phyloP scores from a whole-genome alignment of 352 stramenopile genomes.

The Phytophthora macrochlamydospora region DNA sequence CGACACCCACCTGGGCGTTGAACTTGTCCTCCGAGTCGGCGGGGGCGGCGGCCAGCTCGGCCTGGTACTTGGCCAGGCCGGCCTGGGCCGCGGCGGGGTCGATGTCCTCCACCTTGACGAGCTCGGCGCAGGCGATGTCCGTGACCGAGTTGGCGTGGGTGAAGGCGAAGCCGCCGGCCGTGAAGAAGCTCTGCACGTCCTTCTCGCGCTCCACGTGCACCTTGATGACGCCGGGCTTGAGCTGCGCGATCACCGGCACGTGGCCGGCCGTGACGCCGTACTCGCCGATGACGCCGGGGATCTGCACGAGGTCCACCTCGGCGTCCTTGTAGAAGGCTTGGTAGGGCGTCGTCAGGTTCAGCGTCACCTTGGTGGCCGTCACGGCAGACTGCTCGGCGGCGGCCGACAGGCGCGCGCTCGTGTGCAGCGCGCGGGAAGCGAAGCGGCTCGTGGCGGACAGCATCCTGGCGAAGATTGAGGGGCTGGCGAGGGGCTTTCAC shows the following conservation, averaged over 20 bases:
- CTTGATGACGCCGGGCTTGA: slow-evolving; percentile 96
- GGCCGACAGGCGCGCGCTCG: slow-evolving; percentile 56
- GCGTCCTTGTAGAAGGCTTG: slow-evolving; percentile 83
- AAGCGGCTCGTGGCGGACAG: slow-evolving; percentile 56
- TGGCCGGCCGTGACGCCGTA: slow-evolving; percentile 98
- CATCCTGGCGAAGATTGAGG: slow-evolving; percentile 33
- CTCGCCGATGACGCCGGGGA: slow-evolving; percentile 95
- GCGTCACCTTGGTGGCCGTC: slow-evolving; percentile 80
- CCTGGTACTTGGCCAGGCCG: slow-evolving; percentile 93
- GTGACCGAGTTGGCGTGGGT: slow-evolving; percentile 96
- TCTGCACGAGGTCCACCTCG: slow-evolving; percentile 92
- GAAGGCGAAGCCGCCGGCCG: slow-evolving; percentile 96
- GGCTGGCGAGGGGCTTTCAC: slow-evolving; percentile 21
- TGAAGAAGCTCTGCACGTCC: slow-evolving; percentile 97
- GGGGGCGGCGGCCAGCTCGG: slow-evolving; percentile 73
- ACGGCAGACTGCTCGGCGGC: slow-evolving; percentile 51
- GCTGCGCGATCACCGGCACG: slow-evolving; percentile 96
- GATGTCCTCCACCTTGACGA: slow-evolving; percentile 97
- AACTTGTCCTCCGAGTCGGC: slow-evolving; percentile 91
- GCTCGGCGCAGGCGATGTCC: slow-evolving; percentile 97
- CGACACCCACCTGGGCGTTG: slow-evolving; percentile 96
- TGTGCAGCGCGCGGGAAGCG: slow-evolving; percentile 66
- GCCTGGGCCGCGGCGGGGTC: slow-evolving; percentile 89
- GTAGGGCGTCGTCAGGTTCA: slow-evolving; percentile 87
- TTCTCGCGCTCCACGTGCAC: slow-evolving; percentile 85